Evolutionary conservation across 768 basidiomycete genomes (phyloP), one percentile per base, ranked within the genome.

Genomic region (Pholiota molesta): DNA sequence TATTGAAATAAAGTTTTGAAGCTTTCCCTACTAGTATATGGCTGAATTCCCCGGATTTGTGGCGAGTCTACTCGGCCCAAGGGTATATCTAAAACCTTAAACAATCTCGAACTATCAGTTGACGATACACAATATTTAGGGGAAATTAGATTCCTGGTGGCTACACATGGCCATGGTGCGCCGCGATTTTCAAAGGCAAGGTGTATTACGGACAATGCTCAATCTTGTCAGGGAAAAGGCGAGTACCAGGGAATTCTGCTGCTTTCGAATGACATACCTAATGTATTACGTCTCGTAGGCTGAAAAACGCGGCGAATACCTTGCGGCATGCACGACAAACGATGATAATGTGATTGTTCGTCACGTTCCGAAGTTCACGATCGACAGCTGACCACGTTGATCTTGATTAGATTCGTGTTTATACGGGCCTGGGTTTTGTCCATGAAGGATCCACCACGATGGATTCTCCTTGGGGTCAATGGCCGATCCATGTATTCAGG

Each of bases 61-160:
- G 11, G 60, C 61, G 19, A 65, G 63, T 21, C 26, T 65, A 17
- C 59, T 72, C 8, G 69, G 71, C 1, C 66, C 69, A 42, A 69
- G 61, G 47, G 71, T 72, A 58, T 14, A 64, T 49, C n/a, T 33
- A 26, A 37, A 14, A 5, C 16, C 42, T 42, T 7, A 23, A 55
- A 45, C 42, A 37, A n/a, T 45, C 16, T n/a, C 13, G 11, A 52
- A 37, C 23, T 39, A 13, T 23, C 1, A 16, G 2, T 17, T 52
- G 21, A 33, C 29, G 16, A 35, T 17, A 23, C 14, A 59, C 39
- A 21, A 19, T 55, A 45, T 11, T 52, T 37, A 74, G 73, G 71
- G 68, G 19, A 68, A 68, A 52, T 61, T 59, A 7, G 69, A 73
- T 52, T 67, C 71, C 2, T 71, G 70, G 66, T 75, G 73, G 68